Percentiles rank a stretch among this genome's conserved stretches.
These are phyloP conservation scores for Candida tibetensis DNA, from an alignment of 805 yeast genomes.

Conservation along the genomic window DNA sequence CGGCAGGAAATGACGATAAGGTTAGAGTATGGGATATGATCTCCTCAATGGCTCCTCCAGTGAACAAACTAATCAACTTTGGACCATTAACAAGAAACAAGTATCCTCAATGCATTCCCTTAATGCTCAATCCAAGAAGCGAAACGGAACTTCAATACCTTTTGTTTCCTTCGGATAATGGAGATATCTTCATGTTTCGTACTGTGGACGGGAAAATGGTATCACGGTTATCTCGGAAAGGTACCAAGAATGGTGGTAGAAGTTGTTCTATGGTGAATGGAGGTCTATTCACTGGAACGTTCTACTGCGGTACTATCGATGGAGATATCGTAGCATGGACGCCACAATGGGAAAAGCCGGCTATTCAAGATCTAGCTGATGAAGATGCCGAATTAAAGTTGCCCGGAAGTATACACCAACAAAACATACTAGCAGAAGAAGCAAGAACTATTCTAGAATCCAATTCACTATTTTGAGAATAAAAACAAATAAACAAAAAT, in stretches of 20 bases:
- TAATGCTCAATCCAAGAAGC: slow-evolving; percentile 47
- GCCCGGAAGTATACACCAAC: neutral
- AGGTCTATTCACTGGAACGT: slow-evolving; percentile 44
- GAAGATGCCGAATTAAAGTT: neutral
- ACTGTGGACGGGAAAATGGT: slow-evolving; percentile 62
- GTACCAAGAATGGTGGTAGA: slow-evolving; percentile 39
- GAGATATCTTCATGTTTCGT: slow-evolving; percentile 61
- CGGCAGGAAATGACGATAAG: slow-evolving; percentile 79
- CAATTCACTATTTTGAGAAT: neutral
- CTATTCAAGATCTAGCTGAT: slow-evolving; percentile 3
- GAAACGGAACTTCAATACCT: slow-evolving; percentile 59
- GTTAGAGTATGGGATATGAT: slow-evolving; percentile 74
- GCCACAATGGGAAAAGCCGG: slow-evolving; percentile 12
- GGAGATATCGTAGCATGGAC: slow-evolving; percentile 65
- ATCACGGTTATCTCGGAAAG: slow-evolving; percentile 49
- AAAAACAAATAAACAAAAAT: no score
- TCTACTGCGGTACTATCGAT: slow-evolving; percentile 61
- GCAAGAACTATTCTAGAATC: slow-evolving; percentile 7
- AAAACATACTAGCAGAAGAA: slow-evolving; percentile 8
- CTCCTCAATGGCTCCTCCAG: slow-evolving; percentile 34
- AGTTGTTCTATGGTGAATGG: slow-evolving; percentile 53
- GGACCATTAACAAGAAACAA: slow-evolving; percentile 76
- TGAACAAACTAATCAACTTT: slow-evolving; percentile 66
- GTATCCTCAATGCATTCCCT: slow-evolving; percentile 46
- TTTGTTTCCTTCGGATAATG: slow-evolving; percentile 72